Evolutionary conservation across 495 filamentous ascomycete genomes (phyloP), one percentile per base, ranked within the genome.

Genomic region (Rhypophila decipiens): DNA sequence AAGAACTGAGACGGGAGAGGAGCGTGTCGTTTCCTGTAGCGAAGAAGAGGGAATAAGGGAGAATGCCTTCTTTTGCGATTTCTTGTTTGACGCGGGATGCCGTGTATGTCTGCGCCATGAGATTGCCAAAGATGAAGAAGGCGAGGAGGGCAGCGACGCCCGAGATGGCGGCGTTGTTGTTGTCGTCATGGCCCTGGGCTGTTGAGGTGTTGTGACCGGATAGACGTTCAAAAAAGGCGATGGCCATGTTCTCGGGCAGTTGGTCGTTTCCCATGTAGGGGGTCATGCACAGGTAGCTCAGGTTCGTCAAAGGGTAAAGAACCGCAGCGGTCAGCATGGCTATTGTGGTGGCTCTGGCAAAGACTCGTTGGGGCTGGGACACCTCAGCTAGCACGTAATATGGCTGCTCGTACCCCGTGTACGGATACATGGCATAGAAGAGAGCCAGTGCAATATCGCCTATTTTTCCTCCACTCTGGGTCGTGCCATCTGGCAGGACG

Each of bases 331-430:
- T 17, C 1, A 15, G 13, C 41, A 51, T 45, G 31, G 48, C 20
- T n/a, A 1, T 15, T 12, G 24, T 40, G 5, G 24, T 27, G n/a
- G 17, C 7, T 29, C 34, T 38, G 3, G 48, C 34, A 21, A 51
- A 40, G 19, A 3, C 15, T 27, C 9, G 35, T 19, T 35, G 22
- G 3, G 48, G 48, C 17, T 39, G 13, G 7, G 15, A 12, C 11
- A 51, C 42, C 15, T 51, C 48, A 18, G 48, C 41, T 3, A 52
- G 34, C 12, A 52, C 50, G 33, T 52, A 47, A 15, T 47, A 52
- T 5, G 50, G 50, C 44, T 52, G 44, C 31, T 52, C 50, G n/a
- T 43, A 52, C 3, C 50, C 50, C 0, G 39, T 39, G 50, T 52
- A 52, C 1, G 50, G 39, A 36, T 52, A 52, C 39, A 41, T 44